These are phyloP conservation scores for Aspergillus sp. DNA, from an alignment of 2,329 filamentous ascomycete species.

Conservation along the genomic window DNA sequence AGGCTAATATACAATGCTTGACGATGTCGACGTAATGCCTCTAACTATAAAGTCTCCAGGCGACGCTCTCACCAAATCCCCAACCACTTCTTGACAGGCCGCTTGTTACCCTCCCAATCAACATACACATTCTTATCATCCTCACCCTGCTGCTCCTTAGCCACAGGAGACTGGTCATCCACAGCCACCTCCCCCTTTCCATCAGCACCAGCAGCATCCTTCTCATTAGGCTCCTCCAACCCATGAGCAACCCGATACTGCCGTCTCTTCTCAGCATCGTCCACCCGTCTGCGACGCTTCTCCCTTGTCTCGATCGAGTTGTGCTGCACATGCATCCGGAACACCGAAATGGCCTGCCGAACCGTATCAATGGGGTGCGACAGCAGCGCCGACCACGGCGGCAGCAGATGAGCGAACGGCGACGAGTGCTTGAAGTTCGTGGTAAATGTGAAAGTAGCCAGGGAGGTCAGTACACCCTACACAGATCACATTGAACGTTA, in stretches of 20 bases:
- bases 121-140: constrained; percentile 31
- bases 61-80: constrained; percentile 68
- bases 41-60: neutral
- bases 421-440: constrained; percentile 78
- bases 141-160: constrained; percentile 36
- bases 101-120: constrained; percentile 49
- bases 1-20: constrained; percentile 12
- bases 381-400: constrained; percentile 67
- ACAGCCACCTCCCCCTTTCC: constrained; percentile 26
- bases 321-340: constrained; percentile 74
- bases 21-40: neutral
- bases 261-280: constrained; percentile 84
- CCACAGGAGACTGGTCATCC: constrained; percentile 44
- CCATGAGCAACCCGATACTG: constrained; percentile 87
- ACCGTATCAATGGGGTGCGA: constrained; percentile 69
- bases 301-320: constrained; percentile 68
- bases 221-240: constrained; percentile 57
- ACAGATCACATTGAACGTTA: neutral
- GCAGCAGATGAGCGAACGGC: constrained; percentile 77
- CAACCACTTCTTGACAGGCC: constrained; percentile 74
- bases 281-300: constrained; percentile 70
- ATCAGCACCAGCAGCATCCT: constrained; percentile 19
- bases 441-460: constrained; percentile 72
- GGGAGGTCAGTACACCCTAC: constrained; percentile 66
- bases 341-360: constrained; percentile 67